phyloP scores from a whole-genome alignment of 2,329 filamentous ascomycete species.

The Botrytis squamosa region DNA sequence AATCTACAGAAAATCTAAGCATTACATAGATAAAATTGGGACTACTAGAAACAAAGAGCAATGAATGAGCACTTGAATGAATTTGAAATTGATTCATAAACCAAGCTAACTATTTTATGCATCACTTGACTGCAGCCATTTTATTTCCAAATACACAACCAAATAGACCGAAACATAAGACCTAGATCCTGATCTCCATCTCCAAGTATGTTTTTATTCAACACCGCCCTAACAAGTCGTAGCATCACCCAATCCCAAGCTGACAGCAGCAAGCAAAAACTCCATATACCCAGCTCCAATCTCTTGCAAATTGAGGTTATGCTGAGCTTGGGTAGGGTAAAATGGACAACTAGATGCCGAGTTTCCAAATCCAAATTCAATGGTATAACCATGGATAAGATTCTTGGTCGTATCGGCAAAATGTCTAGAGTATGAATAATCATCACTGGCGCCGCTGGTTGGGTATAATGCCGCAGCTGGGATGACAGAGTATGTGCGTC shows the following conservation, averaged over 20 bases:
- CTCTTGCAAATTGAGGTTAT: slow-evolving; percentile 47
- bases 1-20: neutral
- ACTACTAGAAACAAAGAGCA: neutral
- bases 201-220: neutral
- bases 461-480: slow-evolving; percentile 47
- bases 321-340: slow-evolving; percentile 47
- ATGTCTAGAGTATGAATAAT: slow-evolving; percentile 49
- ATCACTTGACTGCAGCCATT: neutral
- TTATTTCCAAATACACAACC: neutral
- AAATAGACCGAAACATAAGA: neutral
- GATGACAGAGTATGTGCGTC: slow-evolving; percentile 42
- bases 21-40: neutral
- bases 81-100: neutral
- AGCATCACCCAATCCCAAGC: slow-evolving; percentile 1
- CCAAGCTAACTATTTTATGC: neutral
- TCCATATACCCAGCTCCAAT: slow-evolving; percentile 51
- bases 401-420: slow-evolving; percentile 41
- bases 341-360: slow-evolving; percentile 40
- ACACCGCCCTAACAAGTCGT: slow-evolving; percentile 22
- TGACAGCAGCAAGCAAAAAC: slow-evolving; percentile 37
- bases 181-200: neutral
- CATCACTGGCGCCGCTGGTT: slow-evolving; percentile 47
- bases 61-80: neutral
- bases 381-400: slow-evolving; percentile 45
- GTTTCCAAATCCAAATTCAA: slow-evolving; percentile 49